These are phyloP conservation scores for Zalerion maritima DNA, from an alignment of 495 filamentous ascomycete genomes.

Conservation along the genomic window DNA sequence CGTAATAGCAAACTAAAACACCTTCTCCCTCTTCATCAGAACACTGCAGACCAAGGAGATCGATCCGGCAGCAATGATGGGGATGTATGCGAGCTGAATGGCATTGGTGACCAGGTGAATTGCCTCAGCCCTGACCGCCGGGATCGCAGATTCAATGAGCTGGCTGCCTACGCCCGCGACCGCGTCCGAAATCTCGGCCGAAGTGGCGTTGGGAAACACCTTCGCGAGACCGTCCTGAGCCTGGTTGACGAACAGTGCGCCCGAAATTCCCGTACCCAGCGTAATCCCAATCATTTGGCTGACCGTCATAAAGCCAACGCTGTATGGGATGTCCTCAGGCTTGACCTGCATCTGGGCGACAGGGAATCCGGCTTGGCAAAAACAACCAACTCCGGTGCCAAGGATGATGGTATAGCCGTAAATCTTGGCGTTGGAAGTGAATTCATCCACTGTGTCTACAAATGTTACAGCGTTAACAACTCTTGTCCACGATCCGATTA, in stretches of 20 bases:
- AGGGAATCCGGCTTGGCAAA: conserved; percentile 33
- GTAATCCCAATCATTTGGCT: conserved; percentile 38
- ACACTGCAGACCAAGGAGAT: conserved; percentile 23
- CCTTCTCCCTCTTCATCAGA: conserved; percentile 34
- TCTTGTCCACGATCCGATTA: no score
- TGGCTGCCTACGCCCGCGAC: conserved; percentile 29
- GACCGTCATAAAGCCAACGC: conserved; percentile 36
- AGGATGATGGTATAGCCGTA: conserved; percentile 39
- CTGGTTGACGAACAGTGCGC: conserved; percentile 37
- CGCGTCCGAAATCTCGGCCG: conserved; percentile 21
- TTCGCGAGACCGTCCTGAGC: conserved; percentile 15
- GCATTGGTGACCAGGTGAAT: conserved; percentile 29
- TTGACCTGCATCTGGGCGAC: conserved; percentile 32
- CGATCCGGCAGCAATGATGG: conserved; percentile 29
- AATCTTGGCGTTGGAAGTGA: conserved; percentile 19
- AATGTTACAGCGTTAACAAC: no score
- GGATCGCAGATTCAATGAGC: conserved; percentile 18
- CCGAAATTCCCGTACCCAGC: conserved; percentile 38
- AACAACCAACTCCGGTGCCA: conserved; percentile 35
- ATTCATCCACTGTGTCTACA: conserved; percentile 28
- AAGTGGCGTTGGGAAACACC: conserved; percentile 17
- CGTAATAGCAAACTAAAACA: no score
- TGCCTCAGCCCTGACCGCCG: conserved; percentile 14
- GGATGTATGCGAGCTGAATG: conserved; percentile 31
- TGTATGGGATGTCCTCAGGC: conserved; percentile 22